phyloP scores from a whole-genome alignment of 768 basidiomycete species.

The Coprinellus micaceus region DNA sequence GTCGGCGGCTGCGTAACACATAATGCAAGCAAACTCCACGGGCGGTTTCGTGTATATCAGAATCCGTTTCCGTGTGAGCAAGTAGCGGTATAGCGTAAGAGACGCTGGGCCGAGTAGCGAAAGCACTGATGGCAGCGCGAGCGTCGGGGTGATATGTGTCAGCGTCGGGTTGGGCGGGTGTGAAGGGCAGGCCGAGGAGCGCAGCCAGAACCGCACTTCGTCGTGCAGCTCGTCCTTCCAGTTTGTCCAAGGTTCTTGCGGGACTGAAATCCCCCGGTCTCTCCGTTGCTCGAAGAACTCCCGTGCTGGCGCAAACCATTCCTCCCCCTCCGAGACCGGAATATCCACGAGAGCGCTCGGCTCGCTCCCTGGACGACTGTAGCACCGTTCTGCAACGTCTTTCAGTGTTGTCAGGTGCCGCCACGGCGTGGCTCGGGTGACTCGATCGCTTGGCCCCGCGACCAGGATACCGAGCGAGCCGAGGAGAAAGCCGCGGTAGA shows the following conservation, averaged over 20 bases:
- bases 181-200: slow-evolving; percentile 4
- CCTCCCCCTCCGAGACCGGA: not conserved
- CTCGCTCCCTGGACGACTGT: slow-evolving; percentile 46
- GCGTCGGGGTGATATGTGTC: slow-evolving; percentile 38
- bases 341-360: slow-evolving; percentile 25
- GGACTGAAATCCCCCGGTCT: not conserved
- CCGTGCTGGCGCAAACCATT: slow-evolving; percentile 43
- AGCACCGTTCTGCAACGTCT: slow-evolving; percentile 47
- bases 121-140: slow-evolving; percentile 72
- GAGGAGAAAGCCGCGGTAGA: slow-evolving; percentile 77
- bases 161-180: slow-evolving; percentile 28
- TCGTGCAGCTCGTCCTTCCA: slow-evolving; percentile 67
- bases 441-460: slow-evolving; percentile 31
- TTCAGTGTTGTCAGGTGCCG: slow-evolving; percentile 64
- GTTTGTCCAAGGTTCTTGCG: slow-evolving; percentile 57
- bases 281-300: slow-evolving; percentile 45
- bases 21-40: slow-evolving; percentile 72
- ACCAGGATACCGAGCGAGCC: slow-evolving; percentile 75
- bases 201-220: slow-evolving; percentile 28
- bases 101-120: slow-evolving; percentile 77
- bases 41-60: slow-evolving; percentile 78
- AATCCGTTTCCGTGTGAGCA: slow-evolving; percentile 70
- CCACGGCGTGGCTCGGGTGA: slow-evolving; percentile 66
- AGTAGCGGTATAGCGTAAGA: slow-evolving; percentile 75
- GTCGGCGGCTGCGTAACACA: slow-evolving; percentile 66